Percentiles rank a stretch among this genome's conserved stretches.
Conservation (phyloP, 805 yeast species). For the Lipomyces anomalus region DNA sequence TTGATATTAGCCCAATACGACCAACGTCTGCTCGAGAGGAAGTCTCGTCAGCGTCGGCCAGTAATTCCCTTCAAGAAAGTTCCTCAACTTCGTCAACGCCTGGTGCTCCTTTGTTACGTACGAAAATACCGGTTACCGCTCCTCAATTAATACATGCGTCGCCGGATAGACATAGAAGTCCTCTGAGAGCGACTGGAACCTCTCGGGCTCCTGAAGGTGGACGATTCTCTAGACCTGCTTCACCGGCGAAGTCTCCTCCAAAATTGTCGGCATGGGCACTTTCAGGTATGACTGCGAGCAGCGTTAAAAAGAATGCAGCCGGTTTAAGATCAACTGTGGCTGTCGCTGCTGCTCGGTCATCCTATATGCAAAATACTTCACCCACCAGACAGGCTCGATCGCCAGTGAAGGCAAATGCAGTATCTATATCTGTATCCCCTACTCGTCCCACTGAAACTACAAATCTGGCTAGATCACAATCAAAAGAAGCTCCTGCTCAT, state of each 20-base stretch:
- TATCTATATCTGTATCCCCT: not conserved
- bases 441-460: not conserved
- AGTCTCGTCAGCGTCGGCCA: not conserved
- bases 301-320: not conserved
- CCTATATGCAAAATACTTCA: not conserved
- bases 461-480: not conserved
- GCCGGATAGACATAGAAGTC: not conserved
- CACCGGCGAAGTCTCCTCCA: not conserved
- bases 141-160: not conserved
- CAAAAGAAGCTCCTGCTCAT: not conserved
- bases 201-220: no score
- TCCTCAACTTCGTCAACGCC: not conserved
- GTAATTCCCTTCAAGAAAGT: not conserved
- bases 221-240: conserved; percentile 3
- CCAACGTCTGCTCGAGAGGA: no score
- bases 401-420: not conserved
- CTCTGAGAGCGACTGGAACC: not conserved
- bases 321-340: not conserved
- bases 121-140: not conserved
- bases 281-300: not conserved
- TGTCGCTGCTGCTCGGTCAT: not conserved
- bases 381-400: not conserved
- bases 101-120: not conserved
- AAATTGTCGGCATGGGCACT: not conserved
- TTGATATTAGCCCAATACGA: not conserved